A percentile compares a stretch with the other conserved stretches of the same genome.
These are phyloP conservation scores for Selenicereus undatus DNA, from an alignment of 148 eudicot genomes.

Conservation along the genomic window DNA sequence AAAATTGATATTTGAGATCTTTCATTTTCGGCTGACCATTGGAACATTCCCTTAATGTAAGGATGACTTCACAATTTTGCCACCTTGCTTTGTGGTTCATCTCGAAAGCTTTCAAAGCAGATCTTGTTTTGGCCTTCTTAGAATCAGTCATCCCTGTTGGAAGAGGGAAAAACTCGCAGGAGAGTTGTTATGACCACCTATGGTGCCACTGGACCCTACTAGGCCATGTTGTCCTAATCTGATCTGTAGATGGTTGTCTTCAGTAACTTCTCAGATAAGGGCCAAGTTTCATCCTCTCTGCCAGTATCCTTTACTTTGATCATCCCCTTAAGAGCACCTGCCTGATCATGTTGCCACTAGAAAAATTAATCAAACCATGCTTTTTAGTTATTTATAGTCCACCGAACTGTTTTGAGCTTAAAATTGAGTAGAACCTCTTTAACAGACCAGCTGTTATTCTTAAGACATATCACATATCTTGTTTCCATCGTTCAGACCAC, in stretches of 20 bases:
- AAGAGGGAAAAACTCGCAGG: background rate
- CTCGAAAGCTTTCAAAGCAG: background rate
- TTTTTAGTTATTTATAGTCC: background rate
- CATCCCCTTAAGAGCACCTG: too few relatives aligned
- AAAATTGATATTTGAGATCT: too few relatives aligned
- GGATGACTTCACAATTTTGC: background rate
- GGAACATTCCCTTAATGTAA: background rate
- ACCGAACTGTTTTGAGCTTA: background rate
- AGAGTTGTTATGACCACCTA: background rate
- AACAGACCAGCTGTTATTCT: background rate
- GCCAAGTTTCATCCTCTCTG: background rate
- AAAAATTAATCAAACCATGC: too few relatives aligned
- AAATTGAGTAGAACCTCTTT: background rate
- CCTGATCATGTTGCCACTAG: too few relatives aligned
- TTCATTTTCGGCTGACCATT: too few relatives aligned
- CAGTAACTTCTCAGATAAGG: background rate
- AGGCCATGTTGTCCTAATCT: background rate
- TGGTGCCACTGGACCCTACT: background rate
- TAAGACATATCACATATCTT: background rate
- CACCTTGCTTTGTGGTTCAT: background rate
- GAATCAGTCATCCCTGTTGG: background rate
- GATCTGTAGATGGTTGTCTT: background rate
- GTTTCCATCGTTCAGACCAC: background rate
- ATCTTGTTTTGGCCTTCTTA: background rate
- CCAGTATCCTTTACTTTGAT: too few relatives aligned